Base-by-base conservation (phyloP, 2,329 filamentous ascomycete species). In the Botrytis hyacinthi region DNA sequence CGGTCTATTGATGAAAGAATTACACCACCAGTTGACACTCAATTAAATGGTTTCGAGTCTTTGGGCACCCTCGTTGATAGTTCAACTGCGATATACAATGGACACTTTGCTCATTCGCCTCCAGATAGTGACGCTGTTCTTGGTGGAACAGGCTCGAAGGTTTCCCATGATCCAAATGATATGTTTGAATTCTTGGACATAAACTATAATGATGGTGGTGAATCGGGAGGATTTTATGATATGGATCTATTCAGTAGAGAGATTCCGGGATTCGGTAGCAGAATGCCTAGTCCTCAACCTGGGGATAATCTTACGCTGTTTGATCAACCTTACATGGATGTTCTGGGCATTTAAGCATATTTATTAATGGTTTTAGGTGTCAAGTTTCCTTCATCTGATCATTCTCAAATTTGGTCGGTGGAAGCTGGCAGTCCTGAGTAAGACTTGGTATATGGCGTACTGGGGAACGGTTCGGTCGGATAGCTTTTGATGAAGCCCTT, bases 181-280 rank as follows among this genome's bases (percentile, higher is more conserved):
- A 32, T 69, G 37, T 69, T 42, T 12, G 66, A 69, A n/a, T 69
- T 69, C 40, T 57, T 69, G n/a, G 48, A 68, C 26, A 68, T 42
- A 7, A 69, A 69, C 48, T 69, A 57, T 32, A 57, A 69, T 10
- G 66, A 69, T 42, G 66, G 66, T 20, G 66, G 66, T 44, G 66
- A 69, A 69, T 69, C 66, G 8, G 66, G 48, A 32, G 66, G 66
- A 42, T 69, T 42, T 18, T 69, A 69, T 40, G 66, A 69, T 32
- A 69, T 69, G 66, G 48, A 69, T 57, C 48, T 69, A 26, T 69
- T 69, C n/a, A 57, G 26, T 3, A 40, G 37, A 42, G 66, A 69
- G 20, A 29, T 69, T n/a, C 66, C 66, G 40, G 66, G 48, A 69
- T 69, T 69, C 20, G 66, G 66, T 42, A 59, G 66, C 48, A 57